Conservation (phyloP, 2,329 filamentous ascomycete species). For the Emergomyces orientalis region DNA sequence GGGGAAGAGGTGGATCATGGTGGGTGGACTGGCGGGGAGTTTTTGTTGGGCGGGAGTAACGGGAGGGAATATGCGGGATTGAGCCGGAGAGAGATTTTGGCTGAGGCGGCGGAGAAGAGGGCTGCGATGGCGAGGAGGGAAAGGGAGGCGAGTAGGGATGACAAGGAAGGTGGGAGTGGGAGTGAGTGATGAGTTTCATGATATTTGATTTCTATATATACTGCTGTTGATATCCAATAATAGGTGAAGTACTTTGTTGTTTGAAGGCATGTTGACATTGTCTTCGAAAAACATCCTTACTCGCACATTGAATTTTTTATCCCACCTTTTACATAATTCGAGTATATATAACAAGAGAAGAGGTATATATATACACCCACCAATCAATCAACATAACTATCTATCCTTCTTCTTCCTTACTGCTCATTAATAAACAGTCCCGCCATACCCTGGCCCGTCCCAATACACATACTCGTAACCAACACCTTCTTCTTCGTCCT, state of each 20-base stretch:
- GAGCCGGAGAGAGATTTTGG: slow-evolving; percentile 64
- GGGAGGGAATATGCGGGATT: slow-evolving; percentile 37
- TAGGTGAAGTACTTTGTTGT: background rate
- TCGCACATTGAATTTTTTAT: background rate
- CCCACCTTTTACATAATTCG: background rate
- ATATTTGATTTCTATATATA: background rate
- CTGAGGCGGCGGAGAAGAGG: slow-evolving; percentile 62
- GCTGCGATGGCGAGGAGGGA: slow-evolving; percentile 42
- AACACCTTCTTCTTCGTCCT: slow-evolving; percentile 83
- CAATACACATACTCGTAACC: slow-evolving; percentile 82
- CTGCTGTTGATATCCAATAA: background rate
- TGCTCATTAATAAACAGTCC: slow-evolving; percentile 58
- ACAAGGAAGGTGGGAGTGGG: slow-evolving; percentile 7
- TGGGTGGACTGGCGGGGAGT: slow-evolving; percentile 71
- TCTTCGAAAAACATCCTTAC: background rate
- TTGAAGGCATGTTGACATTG: background rate
- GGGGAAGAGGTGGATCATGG: slow-evolving; percentile 53
- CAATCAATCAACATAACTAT: background rate
- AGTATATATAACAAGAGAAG: background rate
- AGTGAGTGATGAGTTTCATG: background rate
- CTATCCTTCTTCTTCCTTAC: background rate
- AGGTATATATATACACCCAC: background rate
- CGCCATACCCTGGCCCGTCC: slow-evolving; percentile 59
- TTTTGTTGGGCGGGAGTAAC: slow-evolving; percentile 51
- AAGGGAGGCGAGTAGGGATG: slow-evolving; percentile 22